Base-by-base conservation (phyloP, 164 flowering plant genomes). In the Piper betle region DNA sequence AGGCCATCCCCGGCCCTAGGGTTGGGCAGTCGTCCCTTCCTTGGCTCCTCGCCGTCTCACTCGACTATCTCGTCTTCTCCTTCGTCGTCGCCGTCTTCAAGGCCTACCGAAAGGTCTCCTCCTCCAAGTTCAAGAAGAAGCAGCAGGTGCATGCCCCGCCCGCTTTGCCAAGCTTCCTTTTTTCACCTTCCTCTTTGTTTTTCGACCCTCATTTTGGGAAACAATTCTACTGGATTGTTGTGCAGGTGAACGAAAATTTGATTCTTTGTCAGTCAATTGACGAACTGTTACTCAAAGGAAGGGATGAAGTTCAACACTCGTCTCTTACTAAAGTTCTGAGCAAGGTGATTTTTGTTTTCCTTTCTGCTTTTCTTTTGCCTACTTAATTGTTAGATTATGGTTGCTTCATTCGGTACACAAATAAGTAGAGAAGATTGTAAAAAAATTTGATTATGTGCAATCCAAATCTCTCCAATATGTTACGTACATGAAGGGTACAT, bases 1-100 rank as follows among this genome's bases (percentile, higher is more conserved):
- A 88, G 66, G 88, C 96, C 3, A 66, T 93, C 52, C 97, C 97
- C 5, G 99, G 99, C 0, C 97, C 99, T 2, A 76, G 97, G 53
- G 93, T 93, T 1, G 97, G 89, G 40, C 65, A 59, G 53, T 85
- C 83, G 74, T 76, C 84, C 17, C 67, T 93, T 58, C 99, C 99
- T 0, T 93, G 96, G 97, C 62, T 93, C 55, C 86, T 88, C 6
- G 93, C 95, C 33, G 65, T 86, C 37, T 95, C 97, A 4, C 58
- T 90, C 50, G 87, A 89, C 18, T 93, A 86, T 62, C 70, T 73
- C 0, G 91, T 86, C 9, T 33, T 90, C 57, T 79, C 95, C 3
- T 88, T 93, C 52, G 87, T 84, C 46, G 66, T 83, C 37, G 92
- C 97, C 5, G 65, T 93, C 52, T 82, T 85, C 4, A 90, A 81